Evolutionary conservation across 176 grass and related monocot species (phyloP), one percentile per base, ranked within the genome.

Genomic region (Hyparrhenia diplandra): DNA sequence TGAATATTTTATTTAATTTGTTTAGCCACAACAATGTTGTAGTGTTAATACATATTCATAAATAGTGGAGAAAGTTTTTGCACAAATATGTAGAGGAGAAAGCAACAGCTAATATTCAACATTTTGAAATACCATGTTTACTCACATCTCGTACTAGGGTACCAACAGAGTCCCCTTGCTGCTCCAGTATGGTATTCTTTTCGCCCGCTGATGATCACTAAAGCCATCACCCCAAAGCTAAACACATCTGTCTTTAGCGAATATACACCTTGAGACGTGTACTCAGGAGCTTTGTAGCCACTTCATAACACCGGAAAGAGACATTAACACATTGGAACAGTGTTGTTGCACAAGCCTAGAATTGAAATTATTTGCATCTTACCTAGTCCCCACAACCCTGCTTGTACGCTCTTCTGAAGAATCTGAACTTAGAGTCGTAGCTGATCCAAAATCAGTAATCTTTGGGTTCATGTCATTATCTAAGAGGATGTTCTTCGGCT

Each of bases 241-340:
- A 92, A 92, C 5, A 80, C 90, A 43, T 92, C 86, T 13, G 86
- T 86, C 86, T 89, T 92, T 10, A 80, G 6, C 5, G 86, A 92
- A 45, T 88, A 89, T 43, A 83, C 3, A 18, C 83, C 90, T 34
- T 4, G 63, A 45, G 58, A 80, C 10, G 35, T 84, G 28, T 92
- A 92, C 75, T 92, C 86, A 0, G 90, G 80, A 78, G 83, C 54
- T 65, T 76, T 89, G 54, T 89, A 92, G 14, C 90, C 83, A 66
- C 86, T 92, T 65, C 16, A 37, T 31, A 57, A 75, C 3, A 59
- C 6, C 24, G 52, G 36, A 63, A 39, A 31, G 21, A 8, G 0
- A 10, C 14, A 25, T 67, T 34, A 57, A 16, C 4, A 8, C 13
- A 37, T 18, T 21, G 20, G 16, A 68, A 86, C 23, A 81, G 4